A percentile compares a stretch with the other conserved stretches of the same genome.
Conservation (phyloP, 2,329 filamentous ascomycete species). For the Tolypocladium album region DNA sequence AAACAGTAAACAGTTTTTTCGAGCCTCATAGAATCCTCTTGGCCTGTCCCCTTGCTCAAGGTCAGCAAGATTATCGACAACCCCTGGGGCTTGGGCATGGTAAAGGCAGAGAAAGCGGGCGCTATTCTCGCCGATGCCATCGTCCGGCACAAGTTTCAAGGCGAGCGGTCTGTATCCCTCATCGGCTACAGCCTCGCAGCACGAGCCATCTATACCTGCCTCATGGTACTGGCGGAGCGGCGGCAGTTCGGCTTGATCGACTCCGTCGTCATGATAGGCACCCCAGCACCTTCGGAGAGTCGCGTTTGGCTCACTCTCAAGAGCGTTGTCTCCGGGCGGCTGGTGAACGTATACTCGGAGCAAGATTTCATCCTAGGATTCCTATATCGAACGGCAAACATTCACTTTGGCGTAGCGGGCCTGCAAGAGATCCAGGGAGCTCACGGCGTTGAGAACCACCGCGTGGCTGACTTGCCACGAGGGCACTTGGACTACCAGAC, state of each 20-base stretch:
- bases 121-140: slow-evolving; percentile 69
- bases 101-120: slow-evolving; percentile 62
- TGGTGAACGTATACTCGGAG: slow-evolving; percentile 85
- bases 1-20: slow-evolving; percentile 33
- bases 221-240: slow-evolving; percentile 69
- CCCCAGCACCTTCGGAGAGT: slow-evolving; percentile 63
- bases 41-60: slow-evolving; percentile 54
- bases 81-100: slow-evolving; percentile 66
- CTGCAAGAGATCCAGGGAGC: slow-evolving; percentile 64
- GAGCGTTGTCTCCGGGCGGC: slow-evolving; percentile 66
- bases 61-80: slow-evolving; percentile 70
- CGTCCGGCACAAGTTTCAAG: slow-evolving; percentile 65
- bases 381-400: slow-evolving; percentile 70
- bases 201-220: slow-evolving; percentile 72
- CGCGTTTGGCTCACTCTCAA: slow-evolving; percentile 69
- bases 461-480: slow-evolving; percentile 53
- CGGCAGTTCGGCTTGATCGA: slow-evolving; percentile 80
- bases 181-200: slow-evolving; percentile 77
- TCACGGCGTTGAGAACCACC: slow-evolving; percentile 54
- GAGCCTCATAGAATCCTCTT: slow-evolving; percentile 45
- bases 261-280: slow-evolving; percentile 74
- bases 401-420: slow-evolving; percentile 77
- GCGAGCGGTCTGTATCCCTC: slow-evolving; percentile 69
- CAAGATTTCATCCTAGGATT: slow-evolving; percentile 85
- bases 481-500: slow-evolving; percentile 63